phyloP scores from a whole-genome alignment of 129 eudicot genomes.

The Escallonia herrerae region DNA sequence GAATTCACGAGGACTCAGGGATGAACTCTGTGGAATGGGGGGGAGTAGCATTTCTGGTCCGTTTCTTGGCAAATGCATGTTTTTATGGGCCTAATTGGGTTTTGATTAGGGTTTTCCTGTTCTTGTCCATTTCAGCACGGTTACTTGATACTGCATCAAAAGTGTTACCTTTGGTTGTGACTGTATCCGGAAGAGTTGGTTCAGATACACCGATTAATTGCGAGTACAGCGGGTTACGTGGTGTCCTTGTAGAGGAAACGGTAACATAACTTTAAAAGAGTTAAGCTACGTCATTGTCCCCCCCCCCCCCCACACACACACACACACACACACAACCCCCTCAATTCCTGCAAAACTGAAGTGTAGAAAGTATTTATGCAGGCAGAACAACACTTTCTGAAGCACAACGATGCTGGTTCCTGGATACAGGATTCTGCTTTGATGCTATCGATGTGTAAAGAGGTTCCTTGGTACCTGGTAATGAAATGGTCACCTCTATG shows the following conservation, averaged over 20 bases:
- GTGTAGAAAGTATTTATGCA: constrained; percentile 6
- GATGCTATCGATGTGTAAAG: constrained; percentile 84
- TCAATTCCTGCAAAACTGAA: not conserved
- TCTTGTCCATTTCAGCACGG: constrained; percentile 53
- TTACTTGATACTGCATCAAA: constrained; percentile 75
- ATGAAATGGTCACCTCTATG: not conserved
- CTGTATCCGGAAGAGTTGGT: constrained; percentile 89
- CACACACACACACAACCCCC: too few species aligned
- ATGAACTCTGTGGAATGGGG: too few species aligned
- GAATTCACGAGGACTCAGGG: too few species aligned
- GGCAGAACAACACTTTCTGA: constrained; percentile 94
- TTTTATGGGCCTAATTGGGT: too few species aligned
- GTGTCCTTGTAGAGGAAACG: constrained; percentile 96
- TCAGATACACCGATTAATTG: constrained; percentile 87
- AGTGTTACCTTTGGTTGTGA: constrained; percentile 80
- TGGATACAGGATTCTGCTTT: constrained; percentile 99
- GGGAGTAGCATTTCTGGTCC: too few species aligned
- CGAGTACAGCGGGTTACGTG: constrained; percentile 84
- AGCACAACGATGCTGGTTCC: constrained; percentile 99
- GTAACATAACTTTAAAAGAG: constrained; percentile 28
- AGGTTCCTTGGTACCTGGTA: constrained; percentile 97
- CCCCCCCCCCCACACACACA: not conserved
- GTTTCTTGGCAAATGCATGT: too few species aligned
- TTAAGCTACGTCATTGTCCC: not conserved
- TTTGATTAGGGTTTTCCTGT: not conserved